phyloP scores from a whole-genome alignment of 2,329 filamentous ascomycete species.

The Epichloe gansuensis region DNA sequence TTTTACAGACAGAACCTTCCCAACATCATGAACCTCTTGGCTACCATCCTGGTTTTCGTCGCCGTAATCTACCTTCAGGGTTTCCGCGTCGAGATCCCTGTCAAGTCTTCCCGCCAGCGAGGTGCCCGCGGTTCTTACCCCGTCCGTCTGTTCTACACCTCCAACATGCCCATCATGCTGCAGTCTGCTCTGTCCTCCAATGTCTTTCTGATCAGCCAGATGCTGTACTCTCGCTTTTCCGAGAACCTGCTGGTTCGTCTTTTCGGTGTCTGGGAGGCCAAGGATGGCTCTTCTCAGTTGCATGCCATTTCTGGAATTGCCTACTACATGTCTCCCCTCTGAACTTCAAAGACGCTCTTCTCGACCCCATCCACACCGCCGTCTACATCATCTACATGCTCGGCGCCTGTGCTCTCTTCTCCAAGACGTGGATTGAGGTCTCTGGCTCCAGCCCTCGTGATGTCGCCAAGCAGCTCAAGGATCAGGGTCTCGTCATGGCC shows the following conservation, averaged over 20 bases:
- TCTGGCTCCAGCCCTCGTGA: conserved; percentile 95
- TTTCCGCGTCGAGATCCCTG: conserved; percentile 98
- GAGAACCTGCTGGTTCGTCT: conserved; percentile 97
- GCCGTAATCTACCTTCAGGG: conserved; percentile 98
- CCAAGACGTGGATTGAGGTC: conserved; percentile 99
- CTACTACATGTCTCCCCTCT: conserved; percentile 99
- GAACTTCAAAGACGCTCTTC: conserved; percentile 92
- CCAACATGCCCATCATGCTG: conserved; percentile 99
- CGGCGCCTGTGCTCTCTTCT: conserved; percentile 93
- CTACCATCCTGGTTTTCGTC: conserved; percentile 85
- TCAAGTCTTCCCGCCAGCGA: conserved; percentile 98
- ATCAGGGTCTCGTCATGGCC: conserved; percentile 98
- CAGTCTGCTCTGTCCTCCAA: conserved; percentile 98
- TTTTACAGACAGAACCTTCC: conserved; percentile 99
- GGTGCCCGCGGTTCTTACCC: conserved; percentile 97
- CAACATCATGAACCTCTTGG: conserved; percentile 97
- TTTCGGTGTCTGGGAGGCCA: conserved; percentile 96
- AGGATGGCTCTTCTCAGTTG: conserved; percentile 91
- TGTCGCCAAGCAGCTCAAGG: conserved; percentile 99
- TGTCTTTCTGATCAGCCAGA: conserved; percentile 97
- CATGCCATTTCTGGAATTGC: conserved; percentile 86
- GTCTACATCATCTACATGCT: conserved; percentile 98
- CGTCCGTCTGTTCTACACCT: conserved; percentile 98
- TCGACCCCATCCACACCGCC: conserved; percentile 92
- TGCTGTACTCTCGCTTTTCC: conserved; percentile 97